These are phyloP conservation scores for Pyricularia grisea DNA, from an alignment of 2,329 filamentous ascomycete species.

Conservation along the genomic window DNA sequence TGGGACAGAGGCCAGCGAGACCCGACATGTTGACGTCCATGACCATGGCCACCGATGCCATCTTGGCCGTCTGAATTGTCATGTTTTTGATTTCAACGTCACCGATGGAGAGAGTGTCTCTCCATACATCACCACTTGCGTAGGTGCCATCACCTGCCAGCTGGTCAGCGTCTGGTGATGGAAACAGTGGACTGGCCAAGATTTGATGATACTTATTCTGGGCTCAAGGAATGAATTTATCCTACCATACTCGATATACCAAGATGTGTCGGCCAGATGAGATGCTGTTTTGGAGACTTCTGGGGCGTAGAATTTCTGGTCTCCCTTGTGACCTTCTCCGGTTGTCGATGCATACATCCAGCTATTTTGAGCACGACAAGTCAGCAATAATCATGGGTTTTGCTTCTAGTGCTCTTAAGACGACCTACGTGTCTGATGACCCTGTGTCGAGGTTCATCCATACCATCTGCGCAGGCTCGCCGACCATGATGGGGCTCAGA, in stretches of 20 bases:
- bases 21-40: slow-evolving; percentile 38
- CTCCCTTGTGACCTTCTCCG: slow-evolving; percentile 30
- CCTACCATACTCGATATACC: slow-evolving; percentile 35
- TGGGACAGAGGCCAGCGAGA: slow-evolving; percentile 42
- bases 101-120: slow-evolving; percentile 38
- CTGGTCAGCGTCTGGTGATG: slow-evolving; percentile 9
- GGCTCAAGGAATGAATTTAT: slow-evolving; percentile 15
- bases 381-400: slow-evolving; percentile 2
- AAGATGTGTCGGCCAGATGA: slow-evolving; percentile 31
- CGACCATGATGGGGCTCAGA: slow-evolving; percentile 52
- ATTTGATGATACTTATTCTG: not conserved
- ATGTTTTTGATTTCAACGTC: slow-evolving; percentile 31
- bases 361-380: slow-evolving; percentile 18
- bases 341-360: slow-evolving; percentile 46
- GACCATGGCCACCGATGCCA: slow-evolving; percentile 25
- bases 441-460: slow-evolving; percentile 64
- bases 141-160: slow-evolving; percentile 27
- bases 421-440: slow-evolving; percentile 53
- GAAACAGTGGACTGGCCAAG: not conserved
- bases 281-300: slow-evolving; percentile 33
- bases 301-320: slow-evolving; percentile 34
- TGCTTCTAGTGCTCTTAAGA: not conserved
- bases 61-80: slow-evolving; percentile 38
- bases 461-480: slow-evolving; percentile 44
- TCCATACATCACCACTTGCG: slow-evolving; percentile 38